Evolutionary conservation across 768 basidiomycete species (phyloP).

Genomic region (Tephrocybe sp.): DNA sequence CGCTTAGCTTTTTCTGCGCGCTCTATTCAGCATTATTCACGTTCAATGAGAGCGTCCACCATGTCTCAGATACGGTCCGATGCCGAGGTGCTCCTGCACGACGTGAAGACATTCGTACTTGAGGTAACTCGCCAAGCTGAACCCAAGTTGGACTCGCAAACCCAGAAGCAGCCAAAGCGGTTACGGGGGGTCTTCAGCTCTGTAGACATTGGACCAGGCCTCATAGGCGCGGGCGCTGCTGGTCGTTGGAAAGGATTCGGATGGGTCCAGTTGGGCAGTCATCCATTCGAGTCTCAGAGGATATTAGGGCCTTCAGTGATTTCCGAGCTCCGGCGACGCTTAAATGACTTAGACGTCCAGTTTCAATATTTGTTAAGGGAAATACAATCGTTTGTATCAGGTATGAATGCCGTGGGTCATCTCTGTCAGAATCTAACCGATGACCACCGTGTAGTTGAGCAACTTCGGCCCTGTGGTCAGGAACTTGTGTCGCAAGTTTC

Average conservation of each 20-base stretch:
- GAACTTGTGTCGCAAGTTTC: conserved; percentile 55
- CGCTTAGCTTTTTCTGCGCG: conserved; percentile 88
- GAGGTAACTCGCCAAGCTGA: conserved; percentile 59
- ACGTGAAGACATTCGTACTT: conserved; percentile 60
- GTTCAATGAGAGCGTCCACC: conserved; percentile 56
- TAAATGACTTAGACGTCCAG: conserved; percentile 48
- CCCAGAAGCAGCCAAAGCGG: conserved; percentile 42
- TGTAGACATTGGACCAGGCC: conserved; percentile 64
- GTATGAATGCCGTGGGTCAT: conserved; percentile 26
- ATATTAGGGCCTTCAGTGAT: conserved; percentile 50
- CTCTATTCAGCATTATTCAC: conserved; percentile 78
- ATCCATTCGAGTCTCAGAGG: conserved; percentile 43
- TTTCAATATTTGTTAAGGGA: conserved; percentile 37
- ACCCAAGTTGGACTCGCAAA: conserved; percentile 26
- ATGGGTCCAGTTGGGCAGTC: conserved; percentile 58
- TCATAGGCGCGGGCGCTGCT: conserved; percentile 76
- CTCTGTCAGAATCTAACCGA: not conserved
- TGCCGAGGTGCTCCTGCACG: conserved; percentile 70
- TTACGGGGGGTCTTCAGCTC: conserved; percentile 59
- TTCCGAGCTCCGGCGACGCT: conserved; percentile 45
- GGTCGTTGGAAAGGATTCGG: conserved; percentile 84
- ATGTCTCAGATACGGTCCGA: conserved; percentile 70
- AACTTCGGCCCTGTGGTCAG: conserved; percentile 41
- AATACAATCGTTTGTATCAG: conserved; percentile 31
- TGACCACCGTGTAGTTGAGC: conserved; percentile 29